phyloP scores from a whole-genome alignment of 2,329 filamentous ascomycete species.

The Juglanconis oblonga region DNA sequence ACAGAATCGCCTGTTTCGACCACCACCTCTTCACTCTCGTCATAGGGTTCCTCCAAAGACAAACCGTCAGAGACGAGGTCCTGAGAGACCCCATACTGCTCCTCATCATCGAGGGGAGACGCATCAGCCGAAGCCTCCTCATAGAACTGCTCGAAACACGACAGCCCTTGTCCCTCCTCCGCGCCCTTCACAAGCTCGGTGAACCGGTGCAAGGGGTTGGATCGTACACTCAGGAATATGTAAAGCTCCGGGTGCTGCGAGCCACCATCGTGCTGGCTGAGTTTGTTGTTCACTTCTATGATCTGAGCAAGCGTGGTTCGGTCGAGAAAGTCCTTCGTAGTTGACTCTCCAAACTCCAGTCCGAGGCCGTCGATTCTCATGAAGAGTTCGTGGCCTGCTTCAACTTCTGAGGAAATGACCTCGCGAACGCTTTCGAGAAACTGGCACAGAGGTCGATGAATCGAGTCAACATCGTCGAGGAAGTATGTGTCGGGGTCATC shows the following conservation, averaged over 20 bases:
- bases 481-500: slow-evolving; percentile 42
- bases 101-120: slow-evolving; percentile 15
- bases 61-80: slow-evolving; percentile 1
- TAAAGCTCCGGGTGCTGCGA: slow-evolving; percentile 13
- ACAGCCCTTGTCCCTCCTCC: slow-evolving; percentile 13
- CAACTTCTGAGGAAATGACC: slow-evolving; percentile 44
- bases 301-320: slow-evolving; percentile 14
- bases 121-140: slow-evolving; percentile 7
- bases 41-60: neutral
- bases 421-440: slow-evolving; percentile 43
- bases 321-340: slow-evolving; percentile 16
- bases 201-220: slow-evolving; percentile 13
- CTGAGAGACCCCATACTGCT: slow-evolving; percentile 1
- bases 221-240: slow-evolving; percentile 11
- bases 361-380: slow-evolving; percentile 51
- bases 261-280: slow-evolving; percentile 12
- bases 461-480: slow-evolving; percentile 39
- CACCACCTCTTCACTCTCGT: neutral
- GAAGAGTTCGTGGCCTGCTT: slow-evolving; percentile 45
- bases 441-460: slow-evolving; percentile 42
- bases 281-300: slow-evolving; percentile 13
- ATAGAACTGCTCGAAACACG: slow-evolving; percentile 13
- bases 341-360: slow-evolving; percentile 46
- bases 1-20: neutral
- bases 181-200: slow-evolving; percentile 11